Evolutionary conservation across 768 basidiomycete species (phyloP).

Genomic region (Naganishia antarctica): DNA sequence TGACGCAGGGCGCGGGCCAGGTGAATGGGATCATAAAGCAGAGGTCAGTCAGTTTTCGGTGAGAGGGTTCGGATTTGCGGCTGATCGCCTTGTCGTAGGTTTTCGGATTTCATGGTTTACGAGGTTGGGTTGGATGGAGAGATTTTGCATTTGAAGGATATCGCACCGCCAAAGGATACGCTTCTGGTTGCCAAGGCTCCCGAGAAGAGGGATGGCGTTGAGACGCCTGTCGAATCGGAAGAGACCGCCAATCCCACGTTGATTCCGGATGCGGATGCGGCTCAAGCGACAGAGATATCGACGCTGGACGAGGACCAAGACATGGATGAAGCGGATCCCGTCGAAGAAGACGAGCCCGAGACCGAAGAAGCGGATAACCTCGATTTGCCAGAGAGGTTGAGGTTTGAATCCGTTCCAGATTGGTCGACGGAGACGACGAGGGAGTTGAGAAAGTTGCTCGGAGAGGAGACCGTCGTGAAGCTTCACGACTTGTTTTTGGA

Average conservation of each 20-base stretch:
- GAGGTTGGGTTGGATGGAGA: slow-evolving; percentile 80
- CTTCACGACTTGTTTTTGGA: slow-evolving; percentile 73
- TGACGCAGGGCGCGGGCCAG: slow-evolving; percentile 63
- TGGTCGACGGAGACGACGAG: slow-evolving; percentile 41
- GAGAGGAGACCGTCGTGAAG: slow-evolving; percentile 58
- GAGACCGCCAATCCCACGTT: neutral
- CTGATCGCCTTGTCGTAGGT: slow-evolving; percentile 52
- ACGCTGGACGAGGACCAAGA: slow-evolving; percentile 43
- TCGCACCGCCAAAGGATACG: slow-evolving; percentile 64
- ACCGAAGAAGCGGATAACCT: slow-evolving; percentile 23
- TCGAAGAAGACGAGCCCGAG: slow-evolving; percentile 53
- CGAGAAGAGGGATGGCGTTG: slow-evolving; percentile 50
- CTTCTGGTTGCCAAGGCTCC: slow-evolving; percentile 28
- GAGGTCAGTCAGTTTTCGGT: slow-evolving; percentile 54
- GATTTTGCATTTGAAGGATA: slow-evolving; percentile 72
- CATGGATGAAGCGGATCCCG: slow-evolving; percentile 19
- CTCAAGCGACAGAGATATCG: neutral
- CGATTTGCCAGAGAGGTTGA: slow-evolving; percentile 38
- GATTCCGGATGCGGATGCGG: neutral
- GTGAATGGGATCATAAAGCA: slow-evolving; percentile 96
- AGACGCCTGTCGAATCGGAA: slow-evolving; percentile 32
- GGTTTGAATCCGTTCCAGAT: slow-evolving; percentile 30
- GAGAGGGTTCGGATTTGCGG: too few species aligned
- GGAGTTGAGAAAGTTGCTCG: slow-evolving; percentile 61
- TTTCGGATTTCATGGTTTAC: slow-evolving; percentile 92